Conservation (phyloP, 176 grass and related monocot genomes). For the Eremochloa ophiuroides region DNA sequence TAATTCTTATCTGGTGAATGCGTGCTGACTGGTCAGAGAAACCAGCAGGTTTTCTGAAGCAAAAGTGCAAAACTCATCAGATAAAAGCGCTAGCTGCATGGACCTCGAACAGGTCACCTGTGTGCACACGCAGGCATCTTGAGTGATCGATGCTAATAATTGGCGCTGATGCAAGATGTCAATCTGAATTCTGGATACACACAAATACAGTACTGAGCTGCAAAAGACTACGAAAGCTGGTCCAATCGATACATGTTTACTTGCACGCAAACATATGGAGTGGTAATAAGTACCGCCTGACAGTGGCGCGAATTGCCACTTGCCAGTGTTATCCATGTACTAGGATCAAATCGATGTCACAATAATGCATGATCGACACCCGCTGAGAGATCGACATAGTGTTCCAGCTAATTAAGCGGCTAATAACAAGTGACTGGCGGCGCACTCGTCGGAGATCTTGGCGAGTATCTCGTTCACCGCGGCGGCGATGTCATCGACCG, state of each 20-base stretch:
- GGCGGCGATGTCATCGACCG: constrained; percentile 69
- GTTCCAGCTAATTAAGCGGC: background rate
- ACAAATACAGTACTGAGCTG: background rate
- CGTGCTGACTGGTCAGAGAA: constrained; percentile 5
- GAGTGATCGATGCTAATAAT: constrained; percentile 8
- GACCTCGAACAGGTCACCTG: background rate
- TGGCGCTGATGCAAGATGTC: background rate
- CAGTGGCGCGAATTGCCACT: constrained; percentile 12
- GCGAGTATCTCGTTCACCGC: constrained; percentile 60
- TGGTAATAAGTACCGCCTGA: background rate
- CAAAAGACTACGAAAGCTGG: background rate
- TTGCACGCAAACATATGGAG: constrained; percentile 44
- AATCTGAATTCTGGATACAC: background rate
- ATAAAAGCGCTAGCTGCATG: background rate
- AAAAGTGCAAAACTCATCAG: constrained; percentile 9
- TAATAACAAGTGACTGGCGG: background rate
- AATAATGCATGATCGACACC: background rate
- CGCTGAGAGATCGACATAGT: background rate
- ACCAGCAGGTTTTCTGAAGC: constrained; percentile 5
- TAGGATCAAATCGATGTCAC: constrained; percentile 19
- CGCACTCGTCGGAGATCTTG: constrained; percentile 33
- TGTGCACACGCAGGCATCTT: constrained; percentile 7
- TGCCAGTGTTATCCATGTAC: constrained; percentile 5
- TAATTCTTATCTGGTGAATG: constrained; percentile 12
- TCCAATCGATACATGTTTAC: constrained; percentile 32